Base-by-base conservation (phyloP, 2,329 filamentous ascomycete species). In the Hortaea sp. region DNA sequence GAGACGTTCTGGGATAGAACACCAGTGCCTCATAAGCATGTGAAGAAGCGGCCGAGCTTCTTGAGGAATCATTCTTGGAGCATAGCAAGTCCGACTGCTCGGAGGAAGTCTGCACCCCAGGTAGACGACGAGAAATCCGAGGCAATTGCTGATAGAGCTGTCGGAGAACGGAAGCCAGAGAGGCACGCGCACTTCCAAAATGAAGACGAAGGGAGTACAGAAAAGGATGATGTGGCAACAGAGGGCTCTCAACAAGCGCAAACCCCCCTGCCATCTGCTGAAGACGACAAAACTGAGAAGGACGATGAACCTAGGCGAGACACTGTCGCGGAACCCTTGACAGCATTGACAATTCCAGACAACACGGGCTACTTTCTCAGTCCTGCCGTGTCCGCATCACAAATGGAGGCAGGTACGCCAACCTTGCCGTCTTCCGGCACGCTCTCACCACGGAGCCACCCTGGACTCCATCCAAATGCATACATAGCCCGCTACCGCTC, bases 1-100 rank as follows among this genome's bases (percentile, higher is more conserved):
- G 90, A 97, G 67, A 95, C 88, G 0, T 95, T 95, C 55, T 97
- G 90, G 90, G 88, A 95, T 64, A 76, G 90, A 41, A 83, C 84
- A 2, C 88, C 89, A 6, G 67, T 69, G 29, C 69, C 75, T 30
- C 63, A 68, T 40, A 67, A 67, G 51, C 44, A 62, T 52, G 43
- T 44, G 42, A 7, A 68, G 67, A 56, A 61, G 40, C 9, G 29
- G 20, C 20, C 27, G 7, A 42, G 40, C 20, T 20, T 42, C 7
- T 46, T 55, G 13, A 61, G 51, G 41, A 44, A 52, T 29, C 48
- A 52, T 9, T 51, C 51, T 6, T 44, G 49, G 45, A 42, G 37
- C n/a, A 9, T 41, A 11, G n/a, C n/a, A n/a, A 48, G 42, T 13
- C 49, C 46, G 6, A 38, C 29, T 13, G 46, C 43, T 5, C 11